A percentile compares a stretch with the other conserved stretches of the same genome.
These are phyloP conservation scores for Hygrophorus pudorinus DNA, from an alignment of 768 basidiomycete genomes.

Conservation along the genomic window DNA sequence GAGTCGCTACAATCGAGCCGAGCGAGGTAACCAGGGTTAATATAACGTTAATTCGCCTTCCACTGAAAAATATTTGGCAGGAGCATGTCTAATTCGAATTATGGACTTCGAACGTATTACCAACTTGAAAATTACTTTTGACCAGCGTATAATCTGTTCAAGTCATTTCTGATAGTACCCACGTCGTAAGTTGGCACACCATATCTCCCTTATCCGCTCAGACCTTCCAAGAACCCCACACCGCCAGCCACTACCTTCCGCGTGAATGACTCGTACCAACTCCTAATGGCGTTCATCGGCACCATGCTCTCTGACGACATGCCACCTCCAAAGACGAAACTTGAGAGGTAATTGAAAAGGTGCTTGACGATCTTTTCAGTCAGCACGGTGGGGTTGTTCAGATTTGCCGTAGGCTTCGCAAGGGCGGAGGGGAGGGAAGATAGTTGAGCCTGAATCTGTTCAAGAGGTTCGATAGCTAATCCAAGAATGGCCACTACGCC, in stretches of 20 bases:
- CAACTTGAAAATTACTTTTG: no score
- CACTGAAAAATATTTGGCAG: no score
- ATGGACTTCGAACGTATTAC: no score
- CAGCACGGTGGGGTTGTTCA: slow-evolving; percentile 34
- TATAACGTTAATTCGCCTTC: no score
- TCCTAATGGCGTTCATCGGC: slow-evolving; percentile 52
- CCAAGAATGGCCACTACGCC: slow-evolving; percentile 64
- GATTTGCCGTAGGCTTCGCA: slow-evolving; percentile 13
- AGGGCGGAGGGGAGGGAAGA: slow-evolving; percentile 29
- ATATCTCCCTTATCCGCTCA: slow-evolving; percentile 24
- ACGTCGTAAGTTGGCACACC: no score
- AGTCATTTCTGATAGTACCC: no score
- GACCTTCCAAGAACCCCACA: slow-evolving; percentile 50
- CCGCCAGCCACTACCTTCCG: slow-evolving; percentile 51
- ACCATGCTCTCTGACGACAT: slow-evolving; percentile 43
- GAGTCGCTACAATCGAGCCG: no score
- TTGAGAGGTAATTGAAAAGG: slow-evolving; percentile 64
- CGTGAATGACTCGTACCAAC: slow-evolving; percentile 65
- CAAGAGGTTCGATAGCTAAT: slow-evolving; percentile 68
- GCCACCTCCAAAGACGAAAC: slow-evolving; percentile 41
- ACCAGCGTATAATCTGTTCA: no score
- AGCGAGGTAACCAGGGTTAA: no score
- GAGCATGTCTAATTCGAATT: no score
- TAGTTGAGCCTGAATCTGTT: slow-evolving; percentile 50
- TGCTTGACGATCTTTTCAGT: slow-evolving; percentile 67